Percentiles rank a stretch among this genome's conserved stretches.
phyloP scores from a whole-genome alignment of 352 stramenopile genomes.

The Globisporangium sylvaticum region DNA sequence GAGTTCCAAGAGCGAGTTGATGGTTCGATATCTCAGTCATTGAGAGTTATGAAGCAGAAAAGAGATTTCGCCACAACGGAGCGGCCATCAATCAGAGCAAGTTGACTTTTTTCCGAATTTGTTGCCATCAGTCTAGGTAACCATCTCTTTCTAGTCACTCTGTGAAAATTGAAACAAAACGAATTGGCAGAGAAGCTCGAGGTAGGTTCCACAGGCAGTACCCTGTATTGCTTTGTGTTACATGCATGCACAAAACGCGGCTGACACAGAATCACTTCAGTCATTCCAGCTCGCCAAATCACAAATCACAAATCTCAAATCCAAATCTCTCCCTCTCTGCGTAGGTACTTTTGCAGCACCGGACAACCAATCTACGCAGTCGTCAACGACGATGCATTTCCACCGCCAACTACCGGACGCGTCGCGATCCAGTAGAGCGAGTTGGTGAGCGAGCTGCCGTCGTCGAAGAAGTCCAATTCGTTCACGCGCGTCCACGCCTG shows the following conservation, averaged over 20 bases:
- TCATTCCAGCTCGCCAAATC: neutral
- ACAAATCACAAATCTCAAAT: neutral
- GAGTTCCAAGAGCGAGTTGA: too few species aligned
- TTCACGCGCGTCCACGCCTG: conserved; percentile 68
- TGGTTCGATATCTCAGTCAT: too few species aligned
- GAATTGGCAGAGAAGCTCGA: too few species aligned
- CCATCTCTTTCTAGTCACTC: too few species aligned
- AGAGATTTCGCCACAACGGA: too few species aligned
- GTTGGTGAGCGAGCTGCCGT: conserved; percentile 86
- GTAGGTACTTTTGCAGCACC: too few species aligned
- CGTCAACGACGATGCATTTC: neutral
- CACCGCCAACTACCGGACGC: conserved; percentile 22
- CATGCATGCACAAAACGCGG: neutral
- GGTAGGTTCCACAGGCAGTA: too few species aligned
- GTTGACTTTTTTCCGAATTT: too few species aligned
- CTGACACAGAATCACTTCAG: neutral
- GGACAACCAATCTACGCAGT: neutral
- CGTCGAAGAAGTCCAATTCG: conserved; percentile 74
- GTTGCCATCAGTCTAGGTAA: too few species aligned
- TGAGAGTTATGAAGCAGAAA: too few species aligned
- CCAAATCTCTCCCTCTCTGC: neutral
- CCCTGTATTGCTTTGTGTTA: neutral
- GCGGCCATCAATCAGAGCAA: too few species aligned
- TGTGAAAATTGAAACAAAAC: too few species aligned
- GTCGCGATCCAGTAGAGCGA: conserved; percentile 89